Evolutionary conservation across 148 eudicot species (phyloP).

Genomic region (Diospyros kaki): DNA sequence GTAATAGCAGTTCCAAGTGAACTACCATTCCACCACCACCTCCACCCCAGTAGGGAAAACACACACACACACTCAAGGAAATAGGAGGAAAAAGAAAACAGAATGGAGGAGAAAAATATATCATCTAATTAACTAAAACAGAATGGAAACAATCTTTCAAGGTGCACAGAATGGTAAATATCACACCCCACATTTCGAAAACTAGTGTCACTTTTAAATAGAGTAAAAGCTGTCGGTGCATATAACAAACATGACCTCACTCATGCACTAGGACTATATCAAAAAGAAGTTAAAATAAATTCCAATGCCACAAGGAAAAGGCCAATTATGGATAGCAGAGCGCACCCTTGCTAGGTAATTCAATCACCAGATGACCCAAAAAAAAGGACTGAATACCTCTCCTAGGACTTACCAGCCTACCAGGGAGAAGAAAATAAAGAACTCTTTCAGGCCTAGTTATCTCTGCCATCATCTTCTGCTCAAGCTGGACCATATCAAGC

Average conservation of each 20-base stretch:
- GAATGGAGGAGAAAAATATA: background rate
- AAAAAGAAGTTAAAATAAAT: background rate
- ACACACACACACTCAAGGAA: background rate
- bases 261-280: background rate
- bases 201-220: background rate
- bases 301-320: background rate
- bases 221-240: background rate
- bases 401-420: slow-evolving; percentile 71
- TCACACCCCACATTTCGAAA: background rate
- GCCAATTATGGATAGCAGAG: background rate
- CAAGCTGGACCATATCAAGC: slow-evolving; percentile 70
- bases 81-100: background rate
- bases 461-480: slow-evolving; percentile 91
- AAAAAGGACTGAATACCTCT: slow-evolving; percentile 3
- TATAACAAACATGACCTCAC: background rate
- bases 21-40: too few species aligned
- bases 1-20: too few species aligned
- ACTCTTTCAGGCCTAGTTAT: slow-evolving; percentile 91
- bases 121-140: background rate
- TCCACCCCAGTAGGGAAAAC: too few species aligned
- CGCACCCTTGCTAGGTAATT: background rate
- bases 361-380: background rate
- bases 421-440: slow-evolving; percentile 83
- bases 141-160: background rate
- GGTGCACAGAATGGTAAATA: background rate